Evolutionary conservation across 345 rosid genomes (phyloP).

Genomic region (Eucalyptus dawsonii): DNA sequence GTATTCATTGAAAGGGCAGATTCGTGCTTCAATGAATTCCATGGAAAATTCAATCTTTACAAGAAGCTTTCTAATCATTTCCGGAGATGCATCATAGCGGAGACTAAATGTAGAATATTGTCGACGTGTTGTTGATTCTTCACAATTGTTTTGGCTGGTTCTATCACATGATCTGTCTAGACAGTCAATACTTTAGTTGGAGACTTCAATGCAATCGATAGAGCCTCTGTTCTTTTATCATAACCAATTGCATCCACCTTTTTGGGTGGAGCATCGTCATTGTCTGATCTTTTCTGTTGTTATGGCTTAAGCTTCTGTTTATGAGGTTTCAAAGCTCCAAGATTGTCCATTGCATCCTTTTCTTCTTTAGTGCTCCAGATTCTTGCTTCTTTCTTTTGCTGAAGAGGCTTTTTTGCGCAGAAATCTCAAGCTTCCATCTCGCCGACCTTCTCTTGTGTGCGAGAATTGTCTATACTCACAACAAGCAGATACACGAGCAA

Average conservation of each 20-base stretch:
- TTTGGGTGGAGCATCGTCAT: not conserved
- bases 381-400: not conserved
- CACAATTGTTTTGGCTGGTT: not conserved
- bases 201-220: not conserved
- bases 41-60: not conserved
- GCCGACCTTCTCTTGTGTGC: slow-evolving; percentile 64
- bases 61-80: not conserved
- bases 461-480: slow-evolving; percentile 77
- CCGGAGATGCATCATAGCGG: not conserved
- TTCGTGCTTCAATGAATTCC: not conserved
- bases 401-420: slow-evolving; percentile 13
- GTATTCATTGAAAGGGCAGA: not conserved
- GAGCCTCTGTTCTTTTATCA: not conserved
- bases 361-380: not conserved
- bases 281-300: not conserved
- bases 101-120: not conserved
- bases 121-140: not conserved
- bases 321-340: not conserved
- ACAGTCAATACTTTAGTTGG: not conserved
- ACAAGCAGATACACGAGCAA: slow-evolving; percentile 53
- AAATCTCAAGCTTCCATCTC: slow-evolving; percentile 83
- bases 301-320: not conserved
- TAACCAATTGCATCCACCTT: not conserved
- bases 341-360: not conserved
- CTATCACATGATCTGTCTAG: not conserved